phyloP scores from a whole-genome alignment of 805 yeast genomes.

The Saitoella complicata region DNA sequence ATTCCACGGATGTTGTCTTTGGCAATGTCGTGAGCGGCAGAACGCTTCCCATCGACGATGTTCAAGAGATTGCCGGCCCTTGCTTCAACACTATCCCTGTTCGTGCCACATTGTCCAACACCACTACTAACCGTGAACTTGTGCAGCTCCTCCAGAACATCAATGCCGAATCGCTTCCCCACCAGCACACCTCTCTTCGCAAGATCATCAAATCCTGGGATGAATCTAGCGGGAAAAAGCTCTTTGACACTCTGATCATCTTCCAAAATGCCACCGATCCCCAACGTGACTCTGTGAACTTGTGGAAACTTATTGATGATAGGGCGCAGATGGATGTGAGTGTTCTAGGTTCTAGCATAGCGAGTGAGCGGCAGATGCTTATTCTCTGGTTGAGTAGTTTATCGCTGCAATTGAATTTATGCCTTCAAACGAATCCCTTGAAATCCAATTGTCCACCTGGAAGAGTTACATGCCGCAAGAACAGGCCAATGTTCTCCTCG shows the following conservation, averaged over 20 bases:
- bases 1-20: conserved; percentile 9
- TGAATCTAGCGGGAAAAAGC: not conserved
- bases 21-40: conserved; percentile 12
- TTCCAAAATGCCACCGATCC: conserved; percentile 1
- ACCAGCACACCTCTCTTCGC: conserved; percentile 9
- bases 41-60: conserved; percentile 3
- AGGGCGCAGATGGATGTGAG: conserved; percentile 7
- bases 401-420: not conserved
- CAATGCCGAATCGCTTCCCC: not conserved
- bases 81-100: conserved; percentile 9
- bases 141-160: conserved; percentile 1
- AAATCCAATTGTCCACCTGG: not conserved
- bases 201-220: not conserved
- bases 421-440: not conserved
- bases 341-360: conserved; percentile 1
- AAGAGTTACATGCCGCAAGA: conserved; percentile 1
- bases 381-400: not conserved
- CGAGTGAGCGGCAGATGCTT: conserved; percentile 2
- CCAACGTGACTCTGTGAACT: not conserved
- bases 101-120: conserved; percentile 1
- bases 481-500: conserved; percentile 1
- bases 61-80: conserved; percentile 9
- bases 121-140: not conserved
- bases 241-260: conserved; percentile 10
- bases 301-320: conserved; percentile 5